Evolutionary conservation across 768 basidiomycete genomes (phyloP), one percentile per base, ranked within the genome.

Genomic region (Mycena alexandri): DNA sequence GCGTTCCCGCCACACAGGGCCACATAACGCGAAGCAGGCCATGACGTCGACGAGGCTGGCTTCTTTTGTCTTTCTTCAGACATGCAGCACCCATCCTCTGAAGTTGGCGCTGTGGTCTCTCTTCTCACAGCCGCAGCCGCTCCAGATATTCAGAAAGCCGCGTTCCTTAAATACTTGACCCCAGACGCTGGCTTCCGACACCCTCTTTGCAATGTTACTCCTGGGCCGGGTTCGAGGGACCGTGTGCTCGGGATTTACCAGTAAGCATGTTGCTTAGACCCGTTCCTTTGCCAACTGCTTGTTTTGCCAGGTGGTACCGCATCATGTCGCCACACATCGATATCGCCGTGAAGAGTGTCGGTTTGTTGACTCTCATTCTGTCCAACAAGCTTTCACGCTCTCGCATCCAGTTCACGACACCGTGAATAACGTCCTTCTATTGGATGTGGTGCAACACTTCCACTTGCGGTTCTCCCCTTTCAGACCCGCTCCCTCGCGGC

Each of bases 31-130:
- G 36, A 41, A 21, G 12, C 36, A 12, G 11, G 3, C 21, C 19
- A 55, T 56, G 55, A 56, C 55, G 55, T 56, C 55, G 24, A 36
- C n/a, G n/a, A n/a, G n/a, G n/a, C n/a, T n/a, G n/a, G n/a, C 33
- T 57, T 24, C 14, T 36, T 10, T 5, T n/a, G 19, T 19, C 55
- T 10, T 9, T 10, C 13, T 43, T 17, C 59, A 50, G 17, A 14
- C 19, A 90, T 90, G 89, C 84, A 91, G 63, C 79, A 87, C 61
- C 90, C 90, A 0, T 79, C 73, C 34, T 69, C 78, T 46, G 89
- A 91, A 19, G 86, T 90, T 29, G 42, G 68, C 29, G 60, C 64
- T 5, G 83, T 90, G 7, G 78, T 89, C 46, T 69, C 73, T 8
- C 79, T 80, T 22, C 74, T 90, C 17, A 84, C 85, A 17, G 80